These are phyloP conservation scores for Fusarium brachygibbosum DNA, from an alignment of 2,329 filamentous ascomycete genomes.

Conservation along the genomic window DNA sequence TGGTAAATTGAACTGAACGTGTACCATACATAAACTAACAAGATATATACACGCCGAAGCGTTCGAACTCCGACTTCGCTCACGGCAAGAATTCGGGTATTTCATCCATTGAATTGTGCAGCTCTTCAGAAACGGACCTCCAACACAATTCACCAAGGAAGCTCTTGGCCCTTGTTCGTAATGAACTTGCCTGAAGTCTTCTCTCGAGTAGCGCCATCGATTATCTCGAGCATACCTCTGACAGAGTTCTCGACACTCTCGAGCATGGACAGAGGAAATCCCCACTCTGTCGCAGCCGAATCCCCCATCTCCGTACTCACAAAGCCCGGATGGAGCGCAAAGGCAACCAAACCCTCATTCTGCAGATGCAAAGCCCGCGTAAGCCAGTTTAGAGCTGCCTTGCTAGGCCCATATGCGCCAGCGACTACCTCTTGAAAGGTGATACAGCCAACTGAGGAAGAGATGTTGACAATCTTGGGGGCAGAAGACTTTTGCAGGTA, in stretches of 20 bases:
- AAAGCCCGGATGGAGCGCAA: slow-evolving; percentile 58
- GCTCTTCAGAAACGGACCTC: too few species aligned
- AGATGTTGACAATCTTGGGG: slow-evolving; percentile 56
- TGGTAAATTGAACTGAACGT: too few species aligned
- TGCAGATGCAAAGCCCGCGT: slow-evolving; percentile 51
- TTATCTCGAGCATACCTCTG: slow-evolving; percentile 51
- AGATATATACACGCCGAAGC: too few species aligned
- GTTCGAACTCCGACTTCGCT: too few species aligned
- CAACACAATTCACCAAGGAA: slow-evolving; percentile 43
- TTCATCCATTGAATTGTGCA: too few species aligned
- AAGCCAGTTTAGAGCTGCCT: slow-evolving; percentile 55
- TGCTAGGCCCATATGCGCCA: slow-evolving; percentile 55
- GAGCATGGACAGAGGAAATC: slow-evolving; percentile 43
- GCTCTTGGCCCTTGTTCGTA: slow-evolving; percentile 49
- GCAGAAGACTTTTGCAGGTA: slow-evolving; percentile 51
- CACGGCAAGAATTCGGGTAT: too few species aligned
- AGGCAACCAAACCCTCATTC: slow-evolving; percentile 43
- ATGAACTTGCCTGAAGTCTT: slow-evolving; percentile 53
- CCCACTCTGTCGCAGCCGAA: slow-evolving; percentile 52
- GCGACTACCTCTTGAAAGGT: slow-evolving; percentile 48
- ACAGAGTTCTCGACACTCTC: slow-evolving; percentile 53
- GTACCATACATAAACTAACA: too few species aligned
- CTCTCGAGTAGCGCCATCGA: slow-evolving; percentile 55
- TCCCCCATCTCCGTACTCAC: slow-evolving; percentile 53
- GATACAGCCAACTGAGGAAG: slow-evolving; percentile 55